Percentiles rank a stretch among this genome's conserved stretches.
phyloP scores from a whole-genome alignment of 768 basidiomycete genomes.

The Trametes villosa region DNA sequence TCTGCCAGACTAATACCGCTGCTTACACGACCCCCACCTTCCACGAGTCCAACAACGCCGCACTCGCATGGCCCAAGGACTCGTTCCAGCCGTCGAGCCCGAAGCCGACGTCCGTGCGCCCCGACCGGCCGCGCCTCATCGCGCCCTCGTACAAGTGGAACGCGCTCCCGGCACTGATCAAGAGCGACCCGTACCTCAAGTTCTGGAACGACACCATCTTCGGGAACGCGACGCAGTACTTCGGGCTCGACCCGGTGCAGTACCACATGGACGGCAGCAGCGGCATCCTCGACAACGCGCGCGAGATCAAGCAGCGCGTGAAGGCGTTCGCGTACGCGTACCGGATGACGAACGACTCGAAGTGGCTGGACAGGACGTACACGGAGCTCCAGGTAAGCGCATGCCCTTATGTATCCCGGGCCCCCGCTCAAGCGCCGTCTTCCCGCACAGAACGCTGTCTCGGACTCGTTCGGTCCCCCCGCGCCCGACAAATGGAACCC shows the following conservation, averaged over 20 bases:
- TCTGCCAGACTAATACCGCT: conserved; percentile 69
- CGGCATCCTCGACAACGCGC: conserved; percentile 89
- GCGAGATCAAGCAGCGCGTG: conserved; percentile 86
- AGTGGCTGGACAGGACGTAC: conserved; percentile 88
- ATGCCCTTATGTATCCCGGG: conserved; percentile 5
- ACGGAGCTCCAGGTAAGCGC: conserved; percentile 73
- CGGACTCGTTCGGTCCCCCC: conserved; percentile 61
- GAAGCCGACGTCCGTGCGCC: conserved; percentile 57
- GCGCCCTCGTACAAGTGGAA: conserved; percentile 93
- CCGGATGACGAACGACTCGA: conserved; percentile 87
- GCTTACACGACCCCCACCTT: conserved; percentile 77
- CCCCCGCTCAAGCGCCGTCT: neutral
- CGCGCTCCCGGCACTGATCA: conserved; percentile 75
- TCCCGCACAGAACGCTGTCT: conserved; percentile 64
- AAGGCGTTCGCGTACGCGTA: conserved; percentile 93
- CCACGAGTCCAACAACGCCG: conserved; percentile 52
- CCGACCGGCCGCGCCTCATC: conserved; percentile 89
- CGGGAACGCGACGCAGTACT: conserved; percentile 77
- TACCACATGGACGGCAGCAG: conserved; percentile 82
- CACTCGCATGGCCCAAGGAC: conserved; percentile 79
- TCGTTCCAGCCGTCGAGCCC: conserved; percentile 71
- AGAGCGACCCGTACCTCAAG: conserved; percentile 81
- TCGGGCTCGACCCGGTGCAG: conserved; percentile 56
- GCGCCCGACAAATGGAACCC: conserved; percentile 80
- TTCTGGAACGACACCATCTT: conserved; percentile 95